phyloP scores from a whole-genome alignment of 2,329 filamentous ascomycete species.

The Penicillium palitans region DNA sequence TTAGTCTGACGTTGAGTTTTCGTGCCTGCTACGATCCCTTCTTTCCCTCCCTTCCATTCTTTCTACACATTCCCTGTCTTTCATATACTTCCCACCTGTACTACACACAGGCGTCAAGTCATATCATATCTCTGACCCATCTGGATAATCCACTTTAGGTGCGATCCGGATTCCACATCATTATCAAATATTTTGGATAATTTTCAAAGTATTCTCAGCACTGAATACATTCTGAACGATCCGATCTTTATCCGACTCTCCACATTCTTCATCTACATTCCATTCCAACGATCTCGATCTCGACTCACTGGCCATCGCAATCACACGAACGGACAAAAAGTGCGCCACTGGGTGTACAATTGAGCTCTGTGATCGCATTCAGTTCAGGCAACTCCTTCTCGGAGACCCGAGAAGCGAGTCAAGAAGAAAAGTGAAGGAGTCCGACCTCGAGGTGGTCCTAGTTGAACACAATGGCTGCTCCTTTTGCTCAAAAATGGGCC shows the following conservation, averaged over 20 bases:
- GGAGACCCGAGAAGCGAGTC: slow-evolving; percentile 44
- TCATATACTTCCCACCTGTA: slow-evolving; percentile 21
- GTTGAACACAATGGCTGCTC: slow-evolving; percentile 30
- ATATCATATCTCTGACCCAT: slow-evolving; percentile 27
- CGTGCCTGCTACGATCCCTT: slow-evolving; percentile 41
- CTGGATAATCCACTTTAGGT: slow-evolving; percentile 24
- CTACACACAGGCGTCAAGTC: slow-evolving; percentile 17
- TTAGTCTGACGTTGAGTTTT: slow-evolving; percentile 24
- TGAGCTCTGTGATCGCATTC: slow-evolving; percentile 8
- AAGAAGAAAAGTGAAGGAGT: slow-evolving; percentile 15
- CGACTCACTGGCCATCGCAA: slow-evolving; percentile 1
- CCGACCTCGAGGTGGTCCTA: slow-evolving; percentile 11
- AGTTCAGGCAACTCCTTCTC: slow-evolving; percentile 38
- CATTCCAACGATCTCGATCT: slow-evolving; percentile 23
- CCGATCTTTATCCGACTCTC: slow-evolving; percentile 11
- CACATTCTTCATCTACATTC: slow-evolving; percentile 33
- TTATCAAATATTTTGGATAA: slow-evolving; percentile 7
- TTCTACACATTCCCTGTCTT: slow-evolving; percentile 30
- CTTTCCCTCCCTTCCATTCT: slow-evolving; percentile 29
- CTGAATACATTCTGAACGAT: slow-evolving; percentile 10
- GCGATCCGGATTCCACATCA: slow-evolving; percentile 20
- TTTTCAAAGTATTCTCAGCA: not conserved
- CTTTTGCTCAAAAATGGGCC: slow-evolving; percentile 37
- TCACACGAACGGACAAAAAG: not conserved
- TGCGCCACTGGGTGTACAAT: slow-evolving; percentile 1